phyloP scores from a whole-genome alignment of 169 alveolate species.

The Blepharisma undulans region DNA sequence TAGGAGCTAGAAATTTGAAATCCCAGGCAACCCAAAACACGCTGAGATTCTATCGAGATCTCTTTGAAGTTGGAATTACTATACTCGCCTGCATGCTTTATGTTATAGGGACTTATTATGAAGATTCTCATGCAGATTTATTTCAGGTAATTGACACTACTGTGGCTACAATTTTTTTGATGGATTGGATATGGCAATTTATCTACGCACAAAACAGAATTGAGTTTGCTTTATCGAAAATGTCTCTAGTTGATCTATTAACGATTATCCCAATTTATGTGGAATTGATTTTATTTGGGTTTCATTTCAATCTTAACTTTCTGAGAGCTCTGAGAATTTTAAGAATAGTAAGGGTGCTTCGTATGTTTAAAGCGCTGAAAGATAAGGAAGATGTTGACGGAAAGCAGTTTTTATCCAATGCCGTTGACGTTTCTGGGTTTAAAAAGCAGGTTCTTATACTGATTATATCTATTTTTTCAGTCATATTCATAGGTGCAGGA shows the following conservation, averaged over 20 bases:
- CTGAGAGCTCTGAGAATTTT: neutral
- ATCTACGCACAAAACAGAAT: neutral
- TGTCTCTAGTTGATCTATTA: neutral
- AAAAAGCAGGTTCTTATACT: neutral
- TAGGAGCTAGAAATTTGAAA: neutral
- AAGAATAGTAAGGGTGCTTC: neutral
- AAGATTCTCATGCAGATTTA: neutral
- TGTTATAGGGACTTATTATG: constrained; percentile 12
- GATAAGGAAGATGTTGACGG: neutral
- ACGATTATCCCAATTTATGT: neutral
- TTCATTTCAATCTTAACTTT: neutral
- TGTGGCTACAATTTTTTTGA: neutral
- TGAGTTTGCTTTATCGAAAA: neutral
- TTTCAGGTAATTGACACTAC: neutral
- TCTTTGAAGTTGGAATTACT: neutral
- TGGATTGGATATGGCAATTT: neutral
- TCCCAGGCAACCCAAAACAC: neutral
- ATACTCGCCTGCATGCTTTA: neutral
- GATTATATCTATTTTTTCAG: neutral
- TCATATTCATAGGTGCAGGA: constrained; percentile 37
- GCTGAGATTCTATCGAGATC: neutral
- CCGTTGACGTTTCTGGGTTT: constrained; percentile 25
- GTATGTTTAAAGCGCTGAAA: neutral
- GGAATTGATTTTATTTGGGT: neutral
- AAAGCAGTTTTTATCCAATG: neutral